These are phyloP conservation scores for Nicotiana undulata DNA, from an alignment of 257 asterid species.

Conservation along the genomic window DNA sequence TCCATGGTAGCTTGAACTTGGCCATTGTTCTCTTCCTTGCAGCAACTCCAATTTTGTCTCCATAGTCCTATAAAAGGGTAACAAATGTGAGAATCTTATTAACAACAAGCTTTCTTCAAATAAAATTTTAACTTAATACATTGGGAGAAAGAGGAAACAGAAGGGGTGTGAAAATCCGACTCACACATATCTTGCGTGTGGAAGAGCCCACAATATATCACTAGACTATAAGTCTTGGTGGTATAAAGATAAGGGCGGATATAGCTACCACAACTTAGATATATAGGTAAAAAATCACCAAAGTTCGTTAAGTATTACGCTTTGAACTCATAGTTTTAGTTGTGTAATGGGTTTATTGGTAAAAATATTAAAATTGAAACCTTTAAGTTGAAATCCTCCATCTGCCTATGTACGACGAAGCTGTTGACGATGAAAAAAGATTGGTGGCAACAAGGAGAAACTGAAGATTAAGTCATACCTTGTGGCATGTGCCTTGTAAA, in stretches of 20 bases:
- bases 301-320: background rate
- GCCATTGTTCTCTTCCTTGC: constrained; percentile 3
- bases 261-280: too few relatives aligned
- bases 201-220: background rate
- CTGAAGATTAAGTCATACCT: background rate
- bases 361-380: too few relatives aligned
- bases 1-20: constrained; percentile 17
- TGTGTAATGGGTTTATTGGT: background rate
- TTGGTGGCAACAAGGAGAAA: background rate
- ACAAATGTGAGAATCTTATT: background rate
- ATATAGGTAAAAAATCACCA: background rate
- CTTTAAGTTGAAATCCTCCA: too few relatives aligned
- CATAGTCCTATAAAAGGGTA: background rate
- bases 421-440: background rate
- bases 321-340: background rate
- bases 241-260: too few relatives aligned
- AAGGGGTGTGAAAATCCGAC: background rate
- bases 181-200: background rate
- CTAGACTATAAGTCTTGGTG: background rate
- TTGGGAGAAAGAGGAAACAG: background rate
- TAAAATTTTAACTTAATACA: background rate
- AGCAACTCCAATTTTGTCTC: constrained; percentile 5
- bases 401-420: background rate
- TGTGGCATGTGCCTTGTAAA: constrained; percentile 8
- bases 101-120: background rate